Evolutionary conservation across 2,329 filamentous ascomycete species (phyloP).

Genomic region (Fusarium subtropicale): DNA sequence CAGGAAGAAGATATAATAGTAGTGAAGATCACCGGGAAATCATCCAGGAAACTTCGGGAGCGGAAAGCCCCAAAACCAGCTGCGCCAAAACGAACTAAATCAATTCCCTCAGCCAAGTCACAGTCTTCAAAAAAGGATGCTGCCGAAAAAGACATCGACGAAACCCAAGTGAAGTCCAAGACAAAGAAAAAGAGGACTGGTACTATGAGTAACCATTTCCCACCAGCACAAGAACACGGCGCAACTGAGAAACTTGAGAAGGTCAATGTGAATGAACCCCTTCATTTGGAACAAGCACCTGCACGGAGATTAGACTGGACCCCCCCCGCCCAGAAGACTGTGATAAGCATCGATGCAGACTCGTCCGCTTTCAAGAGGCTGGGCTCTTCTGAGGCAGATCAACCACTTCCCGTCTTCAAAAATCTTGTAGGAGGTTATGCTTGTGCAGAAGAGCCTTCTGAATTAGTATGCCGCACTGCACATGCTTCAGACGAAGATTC

Average conservation of each 20-base stretch:
- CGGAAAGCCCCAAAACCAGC: constrained; percentile 33
- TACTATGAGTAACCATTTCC: constrained; percentile 53
- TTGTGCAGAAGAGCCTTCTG: constrained; percentile 47
- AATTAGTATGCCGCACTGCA: constrained; percentile 32
- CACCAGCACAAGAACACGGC: constrained; percentile 31
- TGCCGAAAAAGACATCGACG: constrained; percentile 45
- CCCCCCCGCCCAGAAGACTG: constrained; percentile 62
- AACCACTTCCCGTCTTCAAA: constrained; percentile 54
- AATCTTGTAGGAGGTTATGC: constrained; percentile 59
- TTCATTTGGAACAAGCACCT: constrained; percentile 62
- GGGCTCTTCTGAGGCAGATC: constrained; percentile 15
- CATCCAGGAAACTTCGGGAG: constrained; percentile 34
- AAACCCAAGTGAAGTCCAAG: constrained; percentile 53
- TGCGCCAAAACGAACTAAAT: constrained; percentile 19
- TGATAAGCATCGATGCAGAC: constrained; percentile 47
- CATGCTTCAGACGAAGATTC: constrained; percentile 47
- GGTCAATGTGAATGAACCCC: constrained; percentile 49
- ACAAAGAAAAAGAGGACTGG: constrained; percentile 41
- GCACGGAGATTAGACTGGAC: constrained; percentile 75
- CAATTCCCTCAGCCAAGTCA: constrained; percentile 4
- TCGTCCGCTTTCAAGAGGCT: constrained; percentile 45
- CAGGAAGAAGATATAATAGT: constrained; percentile 38
- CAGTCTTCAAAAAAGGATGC: neutral
- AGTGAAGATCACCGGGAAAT: constrained; percentile 39
- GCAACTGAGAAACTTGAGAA: constrained; percentile 25